phyloP scores from a whole-genome alignment of 225 moss, liverwort and hornwort species.

The Bryum argenteum region DNA sequence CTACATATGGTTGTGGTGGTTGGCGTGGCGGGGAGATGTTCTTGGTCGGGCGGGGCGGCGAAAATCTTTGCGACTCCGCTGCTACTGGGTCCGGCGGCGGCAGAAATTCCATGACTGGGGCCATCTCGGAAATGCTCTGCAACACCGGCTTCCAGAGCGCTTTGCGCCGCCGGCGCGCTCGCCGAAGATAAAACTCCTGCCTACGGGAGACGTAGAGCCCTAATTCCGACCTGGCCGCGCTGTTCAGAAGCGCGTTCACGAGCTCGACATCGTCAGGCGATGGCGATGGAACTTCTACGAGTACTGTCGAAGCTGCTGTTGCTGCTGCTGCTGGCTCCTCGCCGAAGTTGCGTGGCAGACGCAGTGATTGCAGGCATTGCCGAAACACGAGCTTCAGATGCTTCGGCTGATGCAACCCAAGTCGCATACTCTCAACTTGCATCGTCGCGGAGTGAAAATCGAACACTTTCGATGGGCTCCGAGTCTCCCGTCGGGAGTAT shows the following conservation, averaged over 20 bases:
- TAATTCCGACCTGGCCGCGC: conserved; percentile 40
- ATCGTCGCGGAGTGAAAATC: conserved; percentile 40
- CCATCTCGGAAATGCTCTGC: conserved; percentile 51
- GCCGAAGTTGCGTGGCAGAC: conserved; percentile 22
- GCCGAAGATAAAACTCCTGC: conserved; percentile 29
- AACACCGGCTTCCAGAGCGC: conserved; percentile 39
- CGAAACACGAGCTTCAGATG: conserved; percentile 35
- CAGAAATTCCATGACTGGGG: conserved; percentile 27
- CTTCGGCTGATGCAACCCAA: conserved; percentile 21
- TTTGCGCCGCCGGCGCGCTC: conserved; percentile 41
- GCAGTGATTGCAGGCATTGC: conserved; percentile 43
- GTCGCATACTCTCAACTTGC: conserved; percentile 35
- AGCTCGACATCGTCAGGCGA: conserved; percentile 24
- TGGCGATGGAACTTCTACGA: not conserved
- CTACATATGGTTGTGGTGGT: not conserved
- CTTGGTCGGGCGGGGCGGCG: conserved; percentile 16
- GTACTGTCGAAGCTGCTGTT: no score
- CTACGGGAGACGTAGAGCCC: conserved; percentile 28
- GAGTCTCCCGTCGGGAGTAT: conserved; percentile 18
- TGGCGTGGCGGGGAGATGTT: conserved; percentile 35
- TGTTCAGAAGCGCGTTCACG: conserved; percentile 24
- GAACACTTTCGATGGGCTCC: conserved; percentile 42
- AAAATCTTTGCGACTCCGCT: conserved; percentile 28
- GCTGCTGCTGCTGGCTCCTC: conserved; percentile 10
- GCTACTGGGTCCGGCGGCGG: not conserved